phyloP scores from a whole-genome alignment of 306 rosid genomes.

The Canavalia gladiata region DNA sequence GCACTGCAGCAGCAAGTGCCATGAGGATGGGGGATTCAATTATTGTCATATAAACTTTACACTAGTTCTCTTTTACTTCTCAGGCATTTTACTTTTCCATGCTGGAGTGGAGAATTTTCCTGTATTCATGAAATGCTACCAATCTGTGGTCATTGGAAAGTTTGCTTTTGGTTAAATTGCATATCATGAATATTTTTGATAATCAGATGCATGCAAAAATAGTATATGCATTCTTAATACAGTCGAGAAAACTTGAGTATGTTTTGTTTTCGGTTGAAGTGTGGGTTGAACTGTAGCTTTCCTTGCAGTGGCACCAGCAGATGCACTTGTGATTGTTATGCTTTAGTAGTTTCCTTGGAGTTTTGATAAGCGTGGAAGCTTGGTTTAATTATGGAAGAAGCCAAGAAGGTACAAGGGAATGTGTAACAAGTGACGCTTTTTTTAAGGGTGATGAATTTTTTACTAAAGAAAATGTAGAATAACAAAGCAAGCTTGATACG shows the following conservation, averaged over 20 bases:
- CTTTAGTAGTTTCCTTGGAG: not conserved
- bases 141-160: conserved; percentile 13
- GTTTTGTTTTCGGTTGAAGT: not conserved
- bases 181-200: conserved; percentile 8
- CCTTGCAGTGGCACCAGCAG: conserved; percentile 15
- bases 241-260: not conserved
- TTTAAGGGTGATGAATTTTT: no score
- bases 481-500: no score
- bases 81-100: conserved; percentile 3
- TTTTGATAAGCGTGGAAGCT: no score
- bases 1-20: conserved; percentile 42
- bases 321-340: not conserved
- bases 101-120: conserved; percentile 1
- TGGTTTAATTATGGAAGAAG: not conserved
- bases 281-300: not conserved
- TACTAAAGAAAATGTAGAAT: no score
- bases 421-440: no score
- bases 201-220: conserved; percentile 2
- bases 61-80: conserved; percentile 6
- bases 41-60: conserved; percentile 16
- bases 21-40: not conserved
- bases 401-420: no score
- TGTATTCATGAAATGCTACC: conserved; percentile 6
- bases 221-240: not conserved
- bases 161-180: not conserved